Evolutionary conservation across 75 land plant species (phyloP).

Genomic region (Picea sitchensis): DNA sequence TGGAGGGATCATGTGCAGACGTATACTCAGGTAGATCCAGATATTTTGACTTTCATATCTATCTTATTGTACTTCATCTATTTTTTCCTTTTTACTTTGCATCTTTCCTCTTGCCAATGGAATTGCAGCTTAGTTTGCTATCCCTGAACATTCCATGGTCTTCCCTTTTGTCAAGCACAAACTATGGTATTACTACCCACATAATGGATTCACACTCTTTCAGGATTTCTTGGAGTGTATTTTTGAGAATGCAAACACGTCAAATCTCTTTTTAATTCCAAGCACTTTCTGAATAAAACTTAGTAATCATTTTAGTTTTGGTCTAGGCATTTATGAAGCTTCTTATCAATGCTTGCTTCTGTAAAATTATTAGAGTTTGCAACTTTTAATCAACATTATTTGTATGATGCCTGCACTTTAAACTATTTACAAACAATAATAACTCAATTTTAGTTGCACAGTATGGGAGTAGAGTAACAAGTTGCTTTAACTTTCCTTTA

Average conservation of each 20-base stretch:
- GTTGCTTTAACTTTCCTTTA: too few relatives aligned
- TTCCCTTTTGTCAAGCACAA: not conserved
- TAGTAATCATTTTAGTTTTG: not conserved
- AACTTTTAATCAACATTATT: not conserved
- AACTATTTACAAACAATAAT: too few relatives aligned
- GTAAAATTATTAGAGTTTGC: not conserved
- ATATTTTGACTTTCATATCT: not conserved
- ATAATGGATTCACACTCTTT: not conserved
- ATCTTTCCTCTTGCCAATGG: not conserved
- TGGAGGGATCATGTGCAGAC: constrained; percentile 94
- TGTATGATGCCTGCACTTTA: too few relatives aligned
- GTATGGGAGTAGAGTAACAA: too few relatives aligned
- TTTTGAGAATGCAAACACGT: not conserved
- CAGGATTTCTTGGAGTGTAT: not conserved
- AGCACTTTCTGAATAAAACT: not conserved
- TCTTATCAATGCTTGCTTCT: not conserved
- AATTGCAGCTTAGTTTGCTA: not conserved
- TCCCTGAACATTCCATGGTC: not conserved
- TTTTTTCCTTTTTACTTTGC: not conserved
- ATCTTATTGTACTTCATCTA: not conserved
- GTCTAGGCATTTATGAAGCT: not conserved
- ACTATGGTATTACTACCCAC: not conserved
- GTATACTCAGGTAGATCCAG: constrained; percentile 69
- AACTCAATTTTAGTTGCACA: too few relatives aligned
- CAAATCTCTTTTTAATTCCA: not conserved